phyloP scores from a whole-genome alignment of 1,139 yeast genomes.

The Candida tetrigidarum region DNA sequence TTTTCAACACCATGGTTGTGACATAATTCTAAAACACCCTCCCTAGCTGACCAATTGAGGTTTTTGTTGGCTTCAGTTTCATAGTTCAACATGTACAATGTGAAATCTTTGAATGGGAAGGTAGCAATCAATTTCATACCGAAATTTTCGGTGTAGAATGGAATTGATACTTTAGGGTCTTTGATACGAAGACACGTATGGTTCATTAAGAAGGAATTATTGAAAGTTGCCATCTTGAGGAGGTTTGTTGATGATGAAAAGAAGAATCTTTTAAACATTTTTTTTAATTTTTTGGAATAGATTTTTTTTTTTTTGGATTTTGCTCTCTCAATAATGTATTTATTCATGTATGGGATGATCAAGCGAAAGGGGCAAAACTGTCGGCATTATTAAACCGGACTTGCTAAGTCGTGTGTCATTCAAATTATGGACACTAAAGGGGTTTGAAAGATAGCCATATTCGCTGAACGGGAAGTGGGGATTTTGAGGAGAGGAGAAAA shows the following conservation, averaged over 20 bases:
- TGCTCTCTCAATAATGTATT: too few species aligned
- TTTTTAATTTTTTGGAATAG: neutral
- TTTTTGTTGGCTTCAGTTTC: constrained; percentile 48
- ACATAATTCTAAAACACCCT: constrained; percentile 84
- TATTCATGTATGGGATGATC: neutral
- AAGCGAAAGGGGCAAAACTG: neutral
- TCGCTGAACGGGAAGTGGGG: neutral
- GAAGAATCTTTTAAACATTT: constrained; percentile 5
- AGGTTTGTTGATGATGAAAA: constrained; percentile 5
- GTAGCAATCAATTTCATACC: constrained; percentile 69
- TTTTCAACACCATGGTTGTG: constrained; percentile 78
- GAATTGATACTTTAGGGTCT: constrained; percentile 74
- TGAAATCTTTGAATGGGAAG: constrained; percentile 60
- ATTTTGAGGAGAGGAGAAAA: neutral
- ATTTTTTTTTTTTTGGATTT: constrained; percentile 3
- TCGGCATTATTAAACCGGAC: neutral
- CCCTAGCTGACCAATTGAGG: constrained; percentile 59
- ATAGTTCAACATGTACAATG: constrained; percentile 71
- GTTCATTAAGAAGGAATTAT: constrained; percentile 54
- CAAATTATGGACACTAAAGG: neutral
- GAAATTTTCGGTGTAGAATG: constrained; percentile 74
- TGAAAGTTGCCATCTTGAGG: constrained; percentile 32
- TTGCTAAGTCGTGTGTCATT: neutral
- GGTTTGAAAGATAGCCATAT: too few species aligned
- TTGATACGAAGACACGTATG: constrained; percentile 82